Base-by-base conservation (phyloP, 345 rosid genomes). In the Ceriops decandra region DNA sequence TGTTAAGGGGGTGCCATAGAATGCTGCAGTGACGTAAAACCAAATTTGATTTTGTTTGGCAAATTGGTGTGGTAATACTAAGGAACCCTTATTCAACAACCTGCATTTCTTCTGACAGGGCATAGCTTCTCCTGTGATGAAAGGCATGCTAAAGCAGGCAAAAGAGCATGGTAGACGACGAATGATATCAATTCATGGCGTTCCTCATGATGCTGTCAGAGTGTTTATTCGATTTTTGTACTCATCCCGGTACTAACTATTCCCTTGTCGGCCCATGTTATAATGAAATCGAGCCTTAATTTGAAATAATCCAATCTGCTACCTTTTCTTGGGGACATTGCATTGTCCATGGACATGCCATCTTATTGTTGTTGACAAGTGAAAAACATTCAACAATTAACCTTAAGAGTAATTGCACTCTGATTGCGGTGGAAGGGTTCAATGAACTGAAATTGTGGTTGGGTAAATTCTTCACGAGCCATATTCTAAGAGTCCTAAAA, bases 141-240 rank as follows among this genome's bases (percentile, higher is more conserved):
- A 71, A 83, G 92, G 90, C 64, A 84, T 89, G 86, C 71, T 93
- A 72, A 89, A 82, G 74, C 77, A 83, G 78, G 82, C 91, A 5
- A 85, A 85, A 78, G 47, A 68, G 35, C 79, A 57, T 52, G 90
- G 90, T 17, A 72, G 75, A 2, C 75, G 69, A 64, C 73, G 74
- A 77, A 73, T 84, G 56, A 81, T 91, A 70, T 76, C 92, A 1
- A 82, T 91, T 42, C 82, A 49, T 1, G 98, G 98, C 20, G 98
- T 89, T 63, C 88, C 96, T 22, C 72, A 73, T 15, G 83, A 91
- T 1, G 92, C 91, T 38, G 92, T 89, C 31, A 82, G 86, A 63
- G 86, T 79, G 74, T 93, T 93, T 77, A 70, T 91, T 57, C 84
- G 96, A 32, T 89, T 85, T 77, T 76, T 91, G 70, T 93, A 91